Evolutionary conservation across 169 alveolate species (phyloP).

Genomic region (Plasmodium knowlesi): DNA sequence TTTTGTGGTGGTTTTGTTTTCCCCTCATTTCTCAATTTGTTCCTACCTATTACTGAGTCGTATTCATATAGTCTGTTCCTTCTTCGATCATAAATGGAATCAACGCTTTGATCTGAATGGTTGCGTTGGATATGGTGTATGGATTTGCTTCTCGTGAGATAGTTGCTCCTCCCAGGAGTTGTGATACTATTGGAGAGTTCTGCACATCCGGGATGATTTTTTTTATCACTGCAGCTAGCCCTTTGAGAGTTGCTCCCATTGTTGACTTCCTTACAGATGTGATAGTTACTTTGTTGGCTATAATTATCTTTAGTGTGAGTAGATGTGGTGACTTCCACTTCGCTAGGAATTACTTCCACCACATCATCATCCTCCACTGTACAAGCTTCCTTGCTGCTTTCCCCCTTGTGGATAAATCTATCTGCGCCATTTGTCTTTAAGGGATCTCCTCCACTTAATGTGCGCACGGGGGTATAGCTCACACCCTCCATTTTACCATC

Average conservation of each 20-base stretch:
- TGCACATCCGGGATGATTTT: not conserved
- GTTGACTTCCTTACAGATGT: not conserved
- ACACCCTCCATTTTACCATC: not conserved
- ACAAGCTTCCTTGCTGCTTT: not conserved
- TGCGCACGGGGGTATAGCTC: not conserved
- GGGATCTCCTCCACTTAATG: not conserved
- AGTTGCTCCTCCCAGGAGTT: not conserved
- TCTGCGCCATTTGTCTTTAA: not conserved
- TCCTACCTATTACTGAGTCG: constrained; percentile 7
- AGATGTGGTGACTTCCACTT: not conserved
- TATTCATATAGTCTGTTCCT: not conserved
- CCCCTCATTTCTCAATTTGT: not conserved
- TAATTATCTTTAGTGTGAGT: not conserved
- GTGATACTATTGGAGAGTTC: not conserved
- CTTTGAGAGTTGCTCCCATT: not conserved
- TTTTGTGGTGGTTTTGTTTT: not conserved
- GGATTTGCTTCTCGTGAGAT: constrained; percentile 40
- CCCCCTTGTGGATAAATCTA: not conserved
- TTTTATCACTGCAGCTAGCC: not conserved
- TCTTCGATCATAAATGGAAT: constrained; percentile 9
- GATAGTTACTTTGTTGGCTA: not conserved
- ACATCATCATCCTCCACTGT: not conserved
- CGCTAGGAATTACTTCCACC: not conserved
- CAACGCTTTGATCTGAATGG: constrained; percentile 27
- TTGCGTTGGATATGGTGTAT: not conserved